Conservation (phyloP, 176 grass and related monocot genomes). For the Paspalum vaginatum region DNA sequence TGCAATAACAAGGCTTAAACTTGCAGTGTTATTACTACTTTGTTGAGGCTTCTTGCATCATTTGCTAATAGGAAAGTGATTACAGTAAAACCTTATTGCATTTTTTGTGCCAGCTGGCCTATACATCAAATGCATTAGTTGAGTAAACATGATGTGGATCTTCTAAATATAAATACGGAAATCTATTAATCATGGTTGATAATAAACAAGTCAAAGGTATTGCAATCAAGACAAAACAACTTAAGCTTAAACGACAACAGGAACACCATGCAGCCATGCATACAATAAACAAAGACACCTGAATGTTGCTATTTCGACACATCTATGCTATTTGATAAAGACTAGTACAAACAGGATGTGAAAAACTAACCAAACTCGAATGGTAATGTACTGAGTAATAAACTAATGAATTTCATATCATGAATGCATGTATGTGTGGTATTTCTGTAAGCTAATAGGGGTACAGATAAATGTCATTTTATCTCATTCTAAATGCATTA, state of each 20-base stretch:
- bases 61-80: slow-evolving; percentile 32
- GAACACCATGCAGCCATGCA: not conserved
- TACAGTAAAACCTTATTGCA: slow-evolving; percentile 6
- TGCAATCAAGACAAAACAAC: not conserved
- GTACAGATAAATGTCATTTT: slow-evolving; percentile 16
- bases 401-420: slow-evolving; percentile 14
- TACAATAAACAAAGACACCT: slow-evolving; percentile 1
- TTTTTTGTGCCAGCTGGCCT: slow-evolving; percentile 1
- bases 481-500: slow-evolving; percentile 16
- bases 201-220: not conserved
- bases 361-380: not conserved
- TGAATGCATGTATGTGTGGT: not conserved
- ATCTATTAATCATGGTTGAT: slow-evolving; percentile 3
- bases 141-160: not conserved
- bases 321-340: not conserved
- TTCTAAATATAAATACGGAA: slow-evolving; percentile 8
- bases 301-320: not conserved
- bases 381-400: not conserved
- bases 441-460: not conserved
- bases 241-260: not conserved
- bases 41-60: not conserved
- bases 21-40: not conserved
- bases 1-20: not conserved
- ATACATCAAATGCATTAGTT: slow-evolving; percentile 8
- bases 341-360: not conserved